Evolutionary conservation across 2,329 filamentous ascomycete species (phyloP).

Genomic region (Aspergillus arachidicola): DNA sequence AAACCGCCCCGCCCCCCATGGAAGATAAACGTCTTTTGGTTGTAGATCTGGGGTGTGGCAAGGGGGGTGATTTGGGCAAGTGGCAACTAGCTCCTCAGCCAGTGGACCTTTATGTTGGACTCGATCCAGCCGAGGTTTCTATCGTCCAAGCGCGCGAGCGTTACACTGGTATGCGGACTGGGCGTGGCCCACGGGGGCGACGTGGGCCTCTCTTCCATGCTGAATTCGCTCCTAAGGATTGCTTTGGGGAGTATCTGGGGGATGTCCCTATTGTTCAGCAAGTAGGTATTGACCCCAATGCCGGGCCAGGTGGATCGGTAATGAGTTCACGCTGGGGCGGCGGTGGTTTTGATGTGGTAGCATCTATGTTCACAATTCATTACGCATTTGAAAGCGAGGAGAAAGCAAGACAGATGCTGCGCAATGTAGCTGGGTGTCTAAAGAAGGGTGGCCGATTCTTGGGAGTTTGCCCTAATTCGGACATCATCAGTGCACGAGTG

Average conservation of each 20-base stretch:
- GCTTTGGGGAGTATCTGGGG: slow-evolving; percentile 81
- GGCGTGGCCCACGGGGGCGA: slow-evolving; percentile 56
- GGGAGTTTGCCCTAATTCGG: slow-evolving; percentile 95
- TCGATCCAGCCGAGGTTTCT: slow-evolving; percentile 89
- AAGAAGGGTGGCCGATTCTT: slow-evolving; percentile 95
- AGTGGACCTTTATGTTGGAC: slow-evolving; percentile 89
- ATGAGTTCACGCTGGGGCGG: slow-evolving; percentile 67
- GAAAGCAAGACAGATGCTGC: slow-evolving; percentile 88
- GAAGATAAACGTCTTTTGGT: slow-evolving; percentile 69
- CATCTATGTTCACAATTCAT: slow-evolving; percentile 99
- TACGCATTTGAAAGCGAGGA: slow-evolving; percentile 94
- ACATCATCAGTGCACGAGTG: slow-evolving; percentile 81
- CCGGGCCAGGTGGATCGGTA: slow-evolving; percentile 57
- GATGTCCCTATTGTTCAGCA: slow-evolving; percentile 79
- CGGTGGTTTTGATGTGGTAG: slow-evolving; percentile 91
- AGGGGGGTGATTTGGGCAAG: slow-evolving; percentile 92
- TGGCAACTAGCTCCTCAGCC: slow-evolving; percentile 93
- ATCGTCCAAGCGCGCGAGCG: slow-evolving; percentile 88
- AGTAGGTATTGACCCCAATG: slow-evolving; percentile 81
- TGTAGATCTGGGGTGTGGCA: slow-evolving; percentile 93
- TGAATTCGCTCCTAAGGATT: slow-evolving; percentile 88
- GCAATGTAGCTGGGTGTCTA: slow-evolving; percentile 84
- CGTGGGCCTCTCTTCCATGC: slow-evolving; percentile 72
- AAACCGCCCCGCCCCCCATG: slow-evolving; percentile 32
- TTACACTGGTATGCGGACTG: slow-evolving; percentile 71